Evolutionary conservation across 306 rosid species (phyloP).

Genomic region (Herpetospermum pedunculosum): DNA sequence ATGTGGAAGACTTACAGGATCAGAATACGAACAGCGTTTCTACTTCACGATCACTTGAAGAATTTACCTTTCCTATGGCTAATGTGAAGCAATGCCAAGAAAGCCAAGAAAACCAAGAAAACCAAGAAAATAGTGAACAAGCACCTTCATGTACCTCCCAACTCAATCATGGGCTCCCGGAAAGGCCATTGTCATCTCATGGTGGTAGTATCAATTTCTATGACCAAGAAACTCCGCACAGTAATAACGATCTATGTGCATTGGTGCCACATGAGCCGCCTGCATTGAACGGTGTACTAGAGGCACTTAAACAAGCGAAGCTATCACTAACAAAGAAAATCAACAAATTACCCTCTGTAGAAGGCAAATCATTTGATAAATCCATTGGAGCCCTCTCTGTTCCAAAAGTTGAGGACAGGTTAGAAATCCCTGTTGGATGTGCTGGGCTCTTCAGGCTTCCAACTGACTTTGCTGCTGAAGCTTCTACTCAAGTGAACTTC

Average conservation of each 20-base stretch:
- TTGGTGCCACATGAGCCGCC: constrained; percentile 54
- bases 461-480: constrained; percentile 45
- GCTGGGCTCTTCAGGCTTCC: constrained; percentile 83
- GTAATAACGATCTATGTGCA: constrained; percentile 39
- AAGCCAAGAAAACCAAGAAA: constrained; percentile 29
- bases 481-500: constrained; percentile 22
- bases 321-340: constrained; percentile 49
- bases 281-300: constrained; percentile 46
- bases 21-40: constrained; percentile 16
- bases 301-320: constrained; percentile 75
- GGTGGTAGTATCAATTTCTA: constrained; percentile 10
- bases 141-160: constrained; percentile 24
- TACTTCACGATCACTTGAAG: constrained; percentile 31
- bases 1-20: constrained; percentile 13
- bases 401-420: constrained; percentile 27
- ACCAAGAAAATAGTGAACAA: constrained; percentile 15
- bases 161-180: constrained; percentile 16
- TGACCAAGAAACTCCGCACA: constrained; percentile 26
- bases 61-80: constrained; percentile 30
- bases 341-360: constrained; percentile 29
- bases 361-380: constrained; percentile 17
- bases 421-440: constrained; percentile 45
- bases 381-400: constrained; percentile 24
- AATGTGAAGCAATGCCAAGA: constrained; percentile 27
- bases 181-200: constrained; percentile 22